Conservation (phyloP, 306 rosid species). For the Medicago truncatula region MtrunA17r5.0-ANR NC_053042.1:45733501-45734000, state of each 20-base stretch:
- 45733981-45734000: conserved; percentile 80
- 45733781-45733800: conserved; percentile 72
- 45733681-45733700: conserved; percentile 73
- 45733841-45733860: conserved; percentile 11
- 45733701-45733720: conserved; percentile 69
- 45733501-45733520: conserved; percentile 47
- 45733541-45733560: conserved; percentile 70
- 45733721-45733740: conserved; percentile 68
- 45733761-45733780: conserved; percentile 76
- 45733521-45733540: conserved; percentile 63
- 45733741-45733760: conserved; percentile 62
- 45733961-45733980: conserved; percentile 82
- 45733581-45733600: conserved; percentile 79
- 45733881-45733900: conserved; percentile 13
- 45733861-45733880: conserved; percentile 14
- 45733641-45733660: conserved; percentile 58
- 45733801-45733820: conserved; percentile 86
- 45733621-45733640: conserved; percentile 55
- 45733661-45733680: conserved; percentile 67
- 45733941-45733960: conserved; percentile 71
- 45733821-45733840: conserved; percentile 88
- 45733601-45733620: conserved; percentile 69
- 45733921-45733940: conserved; percentile 81
- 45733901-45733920: conserved; percentile 34
- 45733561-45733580: conserved; percentile 64